Base-by-base conservation (phyloP, 306 rosid species). In the Vicia sativa region DNA sequence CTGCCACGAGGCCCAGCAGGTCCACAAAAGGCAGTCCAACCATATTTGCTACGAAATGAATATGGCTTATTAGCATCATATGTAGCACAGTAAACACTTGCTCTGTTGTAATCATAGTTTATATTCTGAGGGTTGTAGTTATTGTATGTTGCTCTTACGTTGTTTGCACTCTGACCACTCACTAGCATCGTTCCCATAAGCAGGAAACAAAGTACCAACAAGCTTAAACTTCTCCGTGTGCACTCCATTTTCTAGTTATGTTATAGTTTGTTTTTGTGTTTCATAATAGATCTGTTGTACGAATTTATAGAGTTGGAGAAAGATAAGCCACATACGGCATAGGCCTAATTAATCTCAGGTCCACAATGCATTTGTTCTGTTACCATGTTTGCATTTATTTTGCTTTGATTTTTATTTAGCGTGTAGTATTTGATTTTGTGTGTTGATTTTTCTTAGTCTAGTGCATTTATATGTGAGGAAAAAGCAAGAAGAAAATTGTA, bases 121-220 rank as follows among this genome's bases (percentile, higher is more conserved):
- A 46, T 73, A 7, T 85, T 15, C 45, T 83, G 79, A 0, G 91
- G 90, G 42, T 87, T 82, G 87, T 87, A 89, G 2, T 58, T 9
- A 59, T 87, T 71, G 44, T 85, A 87, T 0, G 93, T 89, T 2
- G 96, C 80, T 61, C 85, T 75, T 37, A 89, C 89, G 13, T 81
- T 83, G 0, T 54, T 57, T 18, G 80, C 81, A 29, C 78, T 74
- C 62, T 77, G 77, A 13, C 68, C 74, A 2, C 59, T 28, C 23
- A 5, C 85, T 45, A 14, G 16, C 62, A 2, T 45, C 13, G 28
- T 4, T 35, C 8, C 72, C 3, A 38, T 14, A 15, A 41, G 0
- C n/a, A 74, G 12, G 3, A 65, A 73, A 62, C 48, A 58, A 23
- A 15, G 61, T 35, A 39, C 57, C 65, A 39, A 13, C 46, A 60